A percentile compares a stretch with the other conserved stretches of the same genome.
phyloP scores from a whole-genome alignment of 2,329 filamentous ascomycete genomes.

The Aspergillus unguis region DNA sequence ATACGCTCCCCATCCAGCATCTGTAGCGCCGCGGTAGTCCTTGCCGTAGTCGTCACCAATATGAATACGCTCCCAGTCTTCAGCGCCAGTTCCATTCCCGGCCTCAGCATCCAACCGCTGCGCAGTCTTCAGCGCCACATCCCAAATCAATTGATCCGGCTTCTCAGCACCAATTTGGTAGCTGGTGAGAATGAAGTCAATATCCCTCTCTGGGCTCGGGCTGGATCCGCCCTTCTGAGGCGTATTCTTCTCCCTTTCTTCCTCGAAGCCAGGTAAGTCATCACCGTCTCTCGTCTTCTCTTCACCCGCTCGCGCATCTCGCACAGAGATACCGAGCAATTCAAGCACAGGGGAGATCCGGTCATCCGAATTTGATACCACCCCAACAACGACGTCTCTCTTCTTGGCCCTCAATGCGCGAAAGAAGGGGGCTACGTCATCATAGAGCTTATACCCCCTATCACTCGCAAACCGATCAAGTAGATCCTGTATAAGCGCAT shows the following conservation, averaged over 20 bases:
- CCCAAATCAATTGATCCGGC: constrained; percentile 40
- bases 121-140: constrained; percentile 36
- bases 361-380: constrained; percentile 49
- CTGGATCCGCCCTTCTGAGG: neutral
- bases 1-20: constrained; percentile 40
- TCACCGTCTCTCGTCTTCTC: constrained; percentile 31
- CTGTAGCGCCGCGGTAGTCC: constrained; percentile 38
- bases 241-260: constrained; percentile 4
- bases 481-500: constrained; percentile 32
- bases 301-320: constrained; percentile 31
- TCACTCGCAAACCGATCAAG: constrained; percentile 39
- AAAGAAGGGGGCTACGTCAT: constrained; percentile 41
- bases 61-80: constrained; percentile 35
- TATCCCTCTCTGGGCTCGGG: constrained; percentile 22
- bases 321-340: constrained; percentile 39
- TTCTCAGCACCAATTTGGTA: constrained; percentile 48
- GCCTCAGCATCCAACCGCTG: constrained; percentile 7
- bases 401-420: constrained; percentile 22
- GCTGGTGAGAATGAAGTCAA: constrained; percentile 46
- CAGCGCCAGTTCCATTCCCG: neutral
- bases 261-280: constrained; percentile 23
- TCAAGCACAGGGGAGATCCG: constrained; percentile 39
- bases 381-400: constrained; percentile 34
- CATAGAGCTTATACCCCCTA: constrained; percentile 41
- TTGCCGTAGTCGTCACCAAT: constrained; percentile 46